Conservation (phyloP, 176 grass and related monocot species). For the Avena atlantica region DNA sequence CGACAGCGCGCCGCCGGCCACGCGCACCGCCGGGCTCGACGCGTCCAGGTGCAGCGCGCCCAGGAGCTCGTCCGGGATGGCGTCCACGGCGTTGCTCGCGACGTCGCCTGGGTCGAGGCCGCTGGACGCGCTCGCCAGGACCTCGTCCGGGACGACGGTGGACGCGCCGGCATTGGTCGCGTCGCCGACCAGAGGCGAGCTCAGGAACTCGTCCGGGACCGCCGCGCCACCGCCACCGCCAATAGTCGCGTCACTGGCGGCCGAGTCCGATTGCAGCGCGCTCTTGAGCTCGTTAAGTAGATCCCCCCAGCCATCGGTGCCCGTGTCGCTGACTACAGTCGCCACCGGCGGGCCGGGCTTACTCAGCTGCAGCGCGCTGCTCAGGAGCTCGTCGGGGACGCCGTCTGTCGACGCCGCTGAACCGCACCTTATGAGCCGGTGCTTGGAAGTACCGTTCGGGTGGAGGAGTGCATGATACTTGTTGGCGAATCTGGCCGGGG, state of each 20-base stretch:
- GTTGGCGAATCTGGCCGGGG: slow-evolving; percentile 38
- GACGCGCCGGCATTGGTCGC: not conserved
- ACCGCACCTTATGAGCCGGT: slow-evolving; percentile 38
- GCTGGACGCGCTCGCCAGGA: not conserved
- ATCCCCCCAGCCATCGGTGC: slow-evolving; percentile 30
- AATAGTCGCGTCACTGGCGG: not conserved
- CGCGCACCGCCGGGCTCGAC: slow-evolving; percentile 40
- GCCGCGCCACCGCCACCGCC: not conserved
- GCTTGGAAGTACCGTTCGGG: not conserved
- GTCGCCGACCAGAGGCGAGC: slow-evolving; percentile 1
- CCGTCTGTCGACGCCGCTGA: not conserved
- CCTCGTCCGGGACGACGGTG: not conserved
- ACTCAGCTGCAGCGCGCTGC: slow-evolving; percentile 17
- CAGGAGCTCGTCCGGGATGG: slow-evolving; percentile 31
- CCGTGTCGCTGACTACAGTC: not conserved
- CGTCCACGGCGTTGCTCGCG: not conserved
- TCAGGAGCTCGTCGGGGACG: slow-evolving; percentile 34
- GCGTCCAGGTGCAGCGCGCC: slow-evolving; percentile 52
- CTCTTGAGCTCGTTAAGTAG: slow-evolving; percentile 42
- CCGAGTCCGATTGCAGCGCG: slow-evolving; percentile 30
- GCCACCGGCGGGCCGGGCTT: not conserved
- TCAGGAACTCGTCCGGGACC: slow-evolving; percentile 15
- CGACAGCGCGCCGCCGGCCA: slow-evolving; percentile 31
- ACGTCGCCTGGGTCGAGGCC: not conserved
- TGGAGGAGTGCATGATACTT: slow-evolving; percentile 28